Evolutionary conservation across 768 basidiomycete genomes (phyloP).

Genomic region (Auriscalpium vulgare): DNA sequence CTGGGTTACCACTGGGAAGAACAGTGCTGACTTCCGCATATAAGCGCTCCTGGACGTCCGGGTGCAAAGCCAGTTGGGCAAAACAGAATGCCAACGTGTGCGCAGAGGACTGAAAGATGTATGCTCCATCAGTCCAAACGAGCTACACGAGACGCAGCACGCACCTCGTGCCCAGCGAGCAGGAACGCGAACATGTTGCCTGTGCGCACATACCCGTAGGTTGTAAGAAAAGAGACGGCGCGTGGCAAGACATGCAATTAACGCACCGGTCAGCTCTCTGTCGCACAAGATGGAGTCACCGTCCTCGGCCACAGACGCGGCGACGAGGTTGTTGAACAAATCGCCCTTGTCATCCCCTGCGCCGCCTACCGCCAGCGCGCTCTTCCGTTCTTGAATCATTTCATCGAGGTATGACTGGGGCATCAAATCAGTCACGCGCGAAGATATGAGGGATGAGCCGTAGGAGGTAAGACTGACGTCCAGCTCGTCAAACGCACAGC

Average conservation of each 20-base stretch:
- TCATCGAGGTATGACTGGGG: conserved; percentile 18
- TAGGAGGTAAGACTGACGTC: conserved; percentile 11
- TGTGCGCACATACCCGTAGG: background rate
- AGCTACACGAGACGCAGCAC: background rate
- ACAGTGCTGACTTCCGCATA: conserved; percentile 28
- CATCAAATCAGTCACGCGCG: background rate
- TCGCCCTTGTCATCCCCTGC: conserved; percentile 14
- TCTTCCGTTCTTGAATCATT: conserved; percentile 13
- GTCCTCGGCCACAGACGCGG: conserved; percentile 13
- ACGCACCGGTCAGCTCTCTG: conserved; percentile 15
- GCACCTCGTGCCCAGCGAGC: conserved; percentile 27
- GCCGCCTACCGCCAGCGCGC: background rate
- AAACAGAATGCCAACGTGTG: conserved; percentile 31
- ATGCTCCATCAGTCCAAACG: background rate
- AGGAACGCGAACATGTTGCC: conserved; percentile 25
- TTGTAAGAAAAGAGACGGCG: too few species aligned
- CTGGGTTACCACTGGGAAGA: conserved; percentile 15
- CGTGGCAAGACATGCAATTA: background rate
- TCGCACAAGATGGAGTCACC: conserved; percentile 11
- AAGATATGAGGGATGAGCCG: background rate
- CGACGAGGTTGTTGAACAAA: conserved; percentile 21
- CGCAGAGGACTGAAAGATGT: conserved; percentile 25
- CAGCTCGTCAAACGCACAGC: conserved; percentile 21
- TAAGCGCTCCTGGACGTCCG: conserved; percentile 33
- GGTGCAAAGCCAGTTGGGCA: conserved; percentile 33